Conservation (phyloP, 164 flowering plant species). For the Kingdonia uniflora region DNA sequence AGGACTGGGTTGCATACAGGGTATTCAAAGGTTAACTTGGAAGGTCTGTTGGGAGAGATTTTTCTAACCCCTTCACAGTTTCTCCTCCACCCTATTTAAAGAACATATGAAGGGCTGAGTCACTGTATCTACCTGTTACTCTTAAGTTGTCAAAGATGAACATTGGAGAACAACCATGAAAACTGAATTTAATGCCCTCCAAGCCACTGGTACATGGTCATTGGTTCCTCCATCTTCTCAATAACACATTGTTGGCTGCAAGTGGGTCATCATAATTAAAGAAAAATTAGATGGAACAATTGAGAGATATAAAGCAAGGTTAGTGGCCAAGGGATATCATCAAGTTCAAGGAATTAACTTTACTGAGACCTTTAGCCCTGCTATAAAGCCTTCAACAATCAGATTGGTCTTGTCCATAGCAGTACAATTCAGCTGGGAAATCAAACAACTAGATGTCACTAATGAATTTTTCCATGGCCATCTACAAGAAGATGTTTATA, state of each 20-base stretch:
- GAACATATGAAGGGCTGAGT: too few species aligned
- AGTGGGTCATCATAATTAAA: not conserved
- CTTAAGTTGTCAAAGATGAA: not conserved
- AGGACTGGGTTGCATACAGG: too few species aligned
- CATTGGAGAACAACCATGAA: not conserved
- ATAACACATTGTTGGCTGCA: not conserved
- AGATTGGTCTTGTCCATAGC: too few species aligned
- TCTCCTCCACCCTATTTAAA: too few species aligned
- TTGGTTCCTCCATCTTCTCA: not conserved
- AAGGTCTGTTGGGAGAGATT: too few species aligned
- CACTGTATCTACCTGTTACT: not conserved
- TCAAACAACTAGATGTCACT: not conserved
- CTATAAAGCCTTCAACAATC: too few species aligned
- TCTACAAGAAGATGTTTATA: not conserved
- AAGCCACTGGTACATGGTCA: not conserved
- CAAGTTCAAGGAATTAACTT: too few species aligned
- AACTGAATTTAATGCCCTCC: not conserved
- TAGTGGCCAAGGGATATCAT: too few species aligned
- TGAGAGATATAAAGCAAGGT: too few species aligned
- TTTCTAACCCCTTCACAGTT: too few species aligned
- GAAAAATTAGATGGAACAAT: not conserved
- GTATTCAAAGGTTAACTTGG: too few species aligned
- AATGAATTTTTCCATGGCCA: conserved; percentile 1
- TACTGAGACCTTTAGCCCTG: too few species aligned
- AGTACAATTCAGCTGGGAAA: not conserved